Percentiles rank a stretch among this genome's conserved stretches.
Evolutionary conservation across 1,284 basidiomycete species (phyloP).

Genomic region (Ustilago sp.): DNA sequence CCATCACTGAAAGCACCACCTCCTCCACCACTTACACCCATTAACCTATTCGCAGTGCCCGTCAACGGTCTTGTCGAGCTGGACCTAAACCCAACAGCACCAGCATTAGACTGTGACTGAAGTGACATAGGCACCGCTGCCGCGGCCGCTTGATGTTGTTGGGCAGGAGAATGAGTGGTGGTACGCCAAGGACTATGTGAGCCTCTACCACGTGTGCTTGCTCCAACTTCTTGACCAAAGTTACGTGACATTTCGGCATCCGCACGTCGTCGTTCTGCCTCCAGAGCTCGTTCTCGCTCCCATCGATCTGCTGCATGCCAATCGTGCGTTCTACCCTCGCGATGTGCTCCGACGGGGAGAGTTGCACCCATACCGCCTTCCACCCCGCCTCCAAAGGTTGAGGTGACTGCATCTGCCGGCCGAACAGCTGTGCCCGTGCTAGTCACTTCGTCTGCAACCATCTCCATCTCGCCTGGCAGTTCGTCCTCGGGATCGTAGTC

Average conservation of each 20-base stretch:
- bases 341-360: slow-evolving; percentile 34
- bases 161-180: slow-evolving; percentile 2
- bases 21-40: slow-evolving; percentile 20
- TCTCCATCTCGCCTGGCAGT: slow-evolving; percentile 52
- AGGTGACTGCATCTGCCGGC: not conserved
- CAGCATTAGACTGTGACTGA: slow-evolving; percentile 6
- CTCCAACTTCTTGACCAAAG: slow-evolving; percentile 52
- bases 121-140: slow-evolving; percentile 4
- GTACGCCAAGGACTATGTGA: slow-evolving; percentile 47
- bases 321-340: slow-evolving; percentile 29
- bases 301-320: slow-evolving; percentile 37
- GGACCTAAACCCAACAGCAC: slow-evolving; percentile 19
- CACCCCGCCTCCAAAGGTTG: slow-evolving; percentile 20
- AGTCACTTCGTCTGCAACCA: slow-evolving; percentile 27
- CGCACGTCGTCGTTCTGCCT: slow-evolving; percentile 43
- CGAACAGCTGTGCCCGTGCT: slow-evolving; percentile 1
- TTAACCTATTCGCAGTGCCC: slow-evolving; percentile 13
- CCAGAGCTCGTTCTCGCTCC: slow-evolving; percentile 40
- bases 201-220: slow-evolving; percentile 43
- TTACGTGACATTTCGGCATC: slow-evolving; percentile 56
- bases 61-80: slow-evolving; percentile 29
- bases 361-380: slow-evolving; percentile 45
- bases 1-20: slow-evolving; percentile 5
- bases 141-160: not conserved
- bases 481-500: slow-evolving; percentile 51